These are phyloP conservation scores for Diutina catenulata DNA, from an alignment of 1,139 yeast species.

Conservation along the genomic window DNA sequence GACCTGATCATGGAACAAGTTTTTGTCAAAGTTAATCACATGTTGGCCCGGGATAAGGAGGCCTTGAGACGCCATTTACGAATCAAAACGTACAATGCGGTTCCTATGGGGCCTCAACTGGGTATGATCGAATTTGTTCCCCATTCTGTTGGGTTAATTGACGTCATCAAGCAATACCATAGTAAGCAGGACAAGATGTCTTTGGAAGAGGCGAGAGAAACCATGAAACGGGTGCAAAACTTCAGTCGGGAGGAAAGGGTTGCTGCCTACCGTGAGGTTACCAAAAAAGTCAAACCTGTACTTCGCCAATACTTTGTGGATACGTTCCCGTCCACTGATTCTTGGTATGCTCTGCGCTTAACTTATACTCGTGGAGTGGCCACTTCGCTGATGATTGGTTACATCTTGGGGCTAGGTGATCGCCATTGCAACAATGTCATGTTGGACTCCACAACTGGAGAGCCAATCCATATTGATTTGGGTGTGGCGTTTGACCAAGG, in stretches of 20 bases:
- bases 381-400: constrained; percentile 75
- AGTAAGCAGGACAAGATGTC: constrained; percentile 33
- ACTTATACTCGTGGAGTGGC: constrained; percentile 75
- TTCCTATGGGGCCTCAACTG: constrained; percentile 78
- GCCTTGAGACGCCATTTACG: constrained; percentile 45
- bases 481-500: constrained; percentile 98
- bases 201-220: constrained; percentile 46
- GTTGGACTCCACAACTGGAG: constrained; percentile 70
- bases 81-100: constrained; percentile 77
- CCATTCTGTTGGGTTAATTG: constrained; percentile 61
- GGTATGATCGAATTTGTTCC: constrained; percentile 90
- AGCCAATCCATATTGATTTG: constrained; percentile 88
- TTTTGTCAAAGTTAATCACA: constrained; percentile 72
- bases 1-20: constrained; percentile 98
- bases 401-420: constrained; percentile 86
- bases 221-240: constrained; percentile 50
- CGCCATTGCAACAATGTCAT: constrained; percentile 86
- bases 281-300: constrained; percentile 49
- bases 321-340: constrained; percentile 48
- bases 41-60: constrained; percentile 45
- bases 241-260: constrained; percentile 35
- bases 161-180: constrained; percentile 52
- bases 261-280: constrained; percentile 38
- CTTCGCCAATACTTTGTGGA: constrained; percentile 61
- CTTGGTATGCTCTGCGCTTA: constrained; percentile 61